A percentile compares a stretch with the other conserved stretches of the same genome.
These are phyloP conservation scores for Globisporangium spiculum DNA, from an alignment of 352 stramenopile species.

Conservation along the genomic window DNA sequence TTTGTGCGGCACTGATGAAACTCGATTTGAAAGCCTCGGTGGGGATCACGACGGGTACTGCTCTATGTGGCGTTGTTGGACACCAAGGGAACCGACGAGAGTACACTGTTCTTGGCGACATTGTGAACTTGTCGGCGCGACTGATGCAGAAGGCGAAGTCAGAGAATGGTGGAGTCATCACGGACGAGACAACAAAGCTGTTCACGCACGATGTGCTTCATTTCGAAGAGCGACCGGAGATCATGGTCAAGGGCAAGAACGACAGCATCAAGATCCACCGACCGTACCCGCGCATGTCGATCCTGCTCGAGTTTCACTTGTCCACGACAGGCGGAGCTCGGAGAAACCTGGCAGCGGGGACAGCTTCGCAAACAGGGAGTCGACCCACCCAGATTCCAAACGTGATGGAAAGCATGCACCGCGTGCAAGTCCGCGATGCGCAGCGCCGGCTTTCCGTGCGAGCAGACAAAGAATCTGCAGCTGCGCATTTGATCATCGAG, in stretches of 20 bases:
- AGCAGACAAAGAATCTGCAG: conserved; percentile 44
- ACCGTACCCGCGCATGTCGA: conserved; percentile 86
- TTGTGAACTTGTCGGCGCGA: conserved; percentile 91
- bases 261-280: conserved; percentile 88
- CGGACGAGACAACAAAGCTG: conserved; percentile 82
- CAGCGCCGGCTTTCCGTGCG: conserved; percentile 59
- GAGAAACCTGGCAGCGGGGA: conserved; percentile 13
- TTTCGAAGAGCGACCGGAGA: conserved; percentile 85
- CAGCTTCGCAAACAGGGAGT: background rate
- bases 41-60: conserved; percentile 90
- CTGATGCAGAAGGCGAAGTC: conserved; percentile 91
- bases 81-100: conserved; percentile 89
- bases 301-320: conserved; percentile 70
- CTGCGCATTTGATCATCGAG: conserved; percentile 50
- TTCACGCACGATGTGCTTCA: conserved; percentile 85
- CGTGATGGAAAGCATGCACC: conserved; percentile 85
- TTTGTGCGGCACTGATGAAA: conserved; percentile 68
- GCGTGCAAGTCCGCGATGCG: conserved; percentile 79
- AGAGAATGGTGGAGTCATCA: conserved; percentile 85
- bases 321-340: conserved; percentile 25
- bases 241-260: conserved; percentile 93
- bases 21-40: conserved; percentile 82
- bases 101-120: conserved; percentile 93
- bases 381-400: conserved; percentile 58
- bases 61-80: conserved; percentile 91